Base-by-base conservation (phyloP, 306 rosid species). In the Pachyrhizus erosus region DNA sequence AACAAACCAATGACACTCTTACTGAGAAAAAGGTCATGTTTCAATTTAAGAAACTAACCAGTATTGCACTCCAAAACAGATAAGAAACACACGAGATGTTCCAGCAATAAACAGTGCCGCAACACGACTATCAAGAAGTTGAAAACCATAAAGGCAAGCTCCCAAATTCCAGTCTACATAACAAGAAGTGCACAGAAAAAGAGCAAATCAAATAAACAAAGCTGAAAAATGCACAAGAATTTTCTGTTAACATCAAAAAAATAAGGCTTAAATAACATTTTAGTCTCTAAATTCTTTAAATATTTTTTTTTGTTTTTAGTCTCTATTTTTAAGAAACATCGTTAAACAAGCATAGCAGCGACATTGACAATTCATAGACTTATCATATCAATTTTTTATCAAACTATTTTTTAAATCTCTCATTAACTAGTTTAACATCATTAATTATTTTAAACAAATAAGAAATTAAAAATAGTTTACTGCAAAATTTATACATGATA, bases 131-230 rank as follows among this genome's bases (percentile, higher is more conserved):
- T 89, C 83, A 83, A 96, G 97, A 81, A 96, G 99, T 83, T 91
- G 84, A 86, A 96, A 96, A 51, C 99, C 98, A 89, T 96, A 96
- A 74, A 96, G 83, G 88, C 99, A 96, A 45, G 98, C 97, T 12
- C 99, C 99, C 91, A 96, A 90, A 85, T 96, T 96, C 99, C 99
- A 96, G 88, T 96, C 99, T 96, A 84, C 83, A 89, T 40, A 84
- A 73, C 70, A 80, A 21, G 15, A 79, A 70, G 68, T 77, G 81
- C 60, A 75, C 67, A 75, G 40, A 17, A 31, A 64, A 43, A 42
- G 6, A 80, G 77, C 24, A 73, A 45, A 75, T 51, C 31, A 80
- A 68, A 31, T 37, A 74, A 84, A 60, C 61, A 60, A 61, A 64
- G 71, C 61, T 66, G 37, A 64, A 65, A 66, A 29, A 45, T 14